These are phyloP conservation scores for Zymoseptoria crescenta DNA, from an alignment of 2,329 filamentous ascomycete species.

Conservation along the genomic window DNA sequence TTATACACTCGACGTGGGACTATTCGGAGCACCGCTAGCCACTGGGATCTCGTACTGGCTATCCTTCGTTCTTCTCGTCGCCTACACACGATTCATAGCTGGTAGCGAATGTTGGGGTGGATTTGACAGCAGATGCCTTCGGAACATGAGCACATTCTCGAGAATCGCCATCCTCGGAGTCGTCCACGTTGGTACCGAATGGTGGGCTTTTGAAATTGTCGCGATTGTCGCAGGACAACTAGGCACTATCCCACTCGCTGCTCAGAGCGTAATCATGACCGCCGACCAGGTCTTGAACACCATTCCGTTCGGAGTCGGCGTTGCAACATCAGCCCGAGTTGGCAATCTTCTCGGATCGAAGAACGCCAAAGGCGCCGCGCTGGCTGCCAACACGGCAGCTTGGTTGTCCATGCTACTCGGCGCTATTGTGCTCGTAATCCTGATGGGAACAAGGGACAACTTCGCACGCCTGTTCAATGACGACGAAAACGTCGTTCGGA, in stretches of 20 bases:
- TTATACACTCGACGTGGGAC: constrained; percentile 60
- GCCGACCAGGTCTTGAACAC: constrained; percentile 73
- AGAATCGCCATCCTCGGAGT: constrained; percentile 68
- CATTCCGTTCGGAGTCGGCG: constrained; percentile 77
- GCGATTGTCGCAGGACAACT: constrained; percentile 73
- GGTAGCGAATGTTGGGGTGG: constrained; percentile 74
- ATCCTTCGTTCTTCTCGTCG: constrained; percentile 67
- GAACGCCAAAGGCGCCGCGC: constrained; percentile 56
- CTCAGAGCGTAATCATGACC: constrained; percentile 86
- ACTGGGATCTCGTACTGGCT: constrained; percentile 82
- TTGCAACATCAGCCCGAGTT: constrained; percentile 68
- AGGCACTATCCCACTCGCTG: constrained; percentile 69
- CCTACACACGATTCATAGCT: constrained; percentile 62
- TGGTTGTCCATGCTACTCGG: constrained; percentile 65
- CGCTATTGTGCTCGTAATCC: constrained; percentile 54
- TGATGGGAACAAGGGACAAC: constrained; percentile 63
- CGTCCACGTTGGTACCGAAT: constrained; percentile 76
- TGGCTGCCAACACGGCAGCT: constrained; percentile 69
- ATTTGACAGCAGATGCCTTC: constrained; percentile 54
- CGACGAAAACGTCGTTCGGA: constrained; percentile 59
- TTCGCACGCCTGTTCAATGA: constrained; percentile 78
- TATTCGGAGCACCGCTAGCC: constrained; percentile 72
- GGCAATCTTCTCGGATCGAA: constrained; percentile 71
- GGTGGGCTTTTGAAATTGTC: constrained; percentile 93
- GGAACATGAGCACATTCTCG: constrained; percentile 62